Evolutionary conservation across 352 stramenopile species (phyloP).

Genomic region (Phytophthora podocarpi): DNA sequence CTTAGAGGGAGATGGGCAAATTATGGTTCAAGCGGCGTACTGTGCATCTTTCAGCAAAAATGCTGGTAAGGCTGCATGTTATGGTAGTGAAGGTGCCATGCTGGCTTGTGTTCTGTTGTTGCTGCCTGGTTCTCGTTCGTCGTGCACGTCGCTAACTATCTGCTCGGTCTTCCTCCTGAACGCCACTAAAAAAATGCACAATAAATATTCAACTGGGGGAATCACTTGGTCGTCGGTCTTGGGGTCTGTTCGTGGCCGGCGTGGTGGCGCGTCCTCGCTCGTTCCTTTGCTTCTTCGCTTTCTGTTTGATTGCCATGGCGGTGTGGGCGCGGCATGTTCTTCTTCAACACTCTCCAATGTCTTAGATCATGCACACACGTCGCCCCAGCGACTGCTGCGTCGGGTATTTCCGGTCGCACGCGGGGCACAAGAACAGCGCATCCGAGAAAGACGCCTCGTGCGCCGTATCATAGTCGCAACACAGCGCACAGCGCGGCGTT

Average conservation of each 20-base stretch:
- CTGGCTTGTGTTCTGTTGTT: constrained; percentile 4
- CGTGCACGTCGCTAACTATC: neutral
- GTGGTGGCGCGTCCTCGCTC: neutral
- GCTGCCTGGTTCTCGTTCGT: constrained; percentile 13
- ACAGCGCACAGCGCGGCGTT: constrained; percentile 72
- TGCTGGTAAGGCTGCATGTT: neutral
- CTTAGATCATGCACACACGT: constrained; percentile 52
- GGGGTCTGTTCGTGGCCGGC: neutral
- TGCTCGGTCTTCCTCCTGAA: constrained; percentile 14
- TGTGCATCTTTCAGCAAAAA: constrained; percentile 16
- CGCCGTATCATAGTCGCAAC: constrained; percentile 48
- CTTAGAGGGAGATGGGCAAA: constrained; percentile 9
- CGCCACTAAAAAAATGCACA: constrained; percentile 29
- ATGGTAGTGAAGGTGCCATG: neutral
- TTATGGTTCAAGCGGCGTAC: constrained; percentile 9
- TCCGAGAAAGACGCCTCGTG: constrained; percentile 46
- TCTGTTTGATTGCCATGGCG: neutral
- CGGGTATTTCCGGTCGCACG: constrained; percentile 84
- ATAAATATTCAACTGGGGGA: constrained; percentile 37
- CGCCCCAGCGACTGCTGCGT: constrained; percentile 69
- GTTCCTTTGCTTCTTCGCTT: constrained; percentile 2
- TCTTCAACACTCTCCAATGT: constrained; percentile 15
- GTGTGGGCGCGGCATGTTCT: neutral
- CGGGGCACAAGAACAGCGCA: constrained; percentile 67
- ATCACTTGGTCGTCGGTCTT: constrained; percentile 7